Base-by-base conservation (phyloP, 768 basidiomycete species). In the Peribolospora baueri region DNA sequence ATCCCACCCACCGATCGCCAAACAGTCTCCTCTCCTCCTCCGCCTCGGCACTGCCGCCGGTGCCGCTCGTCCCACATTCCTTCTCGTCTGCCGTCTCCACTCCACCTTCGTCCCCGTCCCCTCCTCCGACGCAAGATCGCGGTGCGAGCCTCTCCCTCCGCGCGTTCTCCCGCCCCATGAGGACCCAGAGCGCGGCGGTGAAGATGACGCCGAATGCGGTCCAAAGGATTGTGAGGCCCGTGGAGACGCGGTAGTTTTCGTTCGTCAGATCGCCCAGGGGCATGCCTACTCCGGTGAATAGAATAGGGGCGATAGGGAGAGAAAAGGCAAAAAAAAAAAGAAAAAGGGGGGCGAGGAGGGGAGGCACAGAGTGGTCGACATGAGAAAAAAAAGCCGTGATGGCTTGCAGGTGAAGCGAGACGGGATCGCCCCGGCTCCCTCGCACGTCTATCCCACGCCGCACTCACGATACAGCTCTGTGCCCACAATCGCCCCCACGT, bases 401-500 rank as follows among this genome's bases (percentile, higher is more conserved):
- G 25, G 25, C 25, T 25, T 25, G 25, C 25, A 25, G 25, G 25
- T 25, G 25, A 25, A 25, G 25, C 25, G 25, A 25, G 25, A 25
- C 25, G 25, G 25, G 25, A 25, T 25, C 25, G 25, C 25, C 25
- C 25, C 25, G 25, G 25, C 25, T 25, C 25, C 25, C 25, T 25
- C 25, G 25, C 25, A 25, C 25, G 25, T 25, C 25, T 25, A 25
- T 25, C 25, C 25, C 25, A 25, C 25, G 25, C 25, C 25, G 25
- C 25, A 25, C 25, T 25, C 25, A 25, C 25, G 25, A 25, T 25
- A 25, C 25, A 25, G 25, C 25, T 25, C 25, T 25, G 25, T 25
- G 25, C 25, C 25, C 25, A 25, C 25, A 25, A 25, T 25, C 25
- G 25, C 25, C 25, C 25, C 25, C 25, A 25, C 25, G 58, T 79